Base-by-base conservation (phyloP, 78 protist genomes). In the Dictyostelium firmibasis region DNA sequence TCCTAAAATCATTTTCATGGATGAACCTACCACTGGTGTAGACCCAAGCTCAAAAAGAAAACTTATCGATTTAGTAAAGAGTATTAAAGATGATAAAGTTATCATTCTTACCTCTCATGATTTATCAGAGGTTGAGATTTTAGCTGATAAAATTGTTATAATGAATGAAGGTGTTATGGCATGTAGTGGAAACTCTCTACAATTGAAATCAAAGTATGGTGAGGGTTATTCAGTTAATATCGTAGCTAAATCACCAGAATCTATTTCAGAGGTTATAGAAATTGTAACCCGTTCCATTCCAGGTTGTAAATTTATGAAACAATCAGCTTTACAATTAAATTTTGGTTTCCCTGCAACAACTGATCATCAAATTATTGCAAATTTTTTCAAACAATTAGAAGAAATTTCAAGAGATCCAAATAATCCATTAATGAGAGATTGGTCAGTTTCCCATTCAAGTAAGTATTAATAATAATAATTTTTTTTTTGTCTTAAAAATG, bases 71-170 rank as follows among this genome's bases (percentile, higher is more conserved):
- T 20, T 96, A 43, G 50, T 97, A 4, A 41, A 84, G 16, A 16
- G 41, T 2, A 70, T 86, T 23, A 76, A 69, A 44, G 83, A 88
- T 0, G 93, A 94, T 33, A 70, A 76, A 23, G 91, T 91, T 31
- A 35, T 97, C 9, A 84, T 98, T 35, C 74, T 98, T n/a, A 98
- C 99, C n/a, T 79, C 97, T 1, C 96, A 93, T 31, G 69, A 97
- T 92, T 67, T 91, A 87, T 47, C 96, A 76, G 98, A 98, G 77
- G 86, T 98, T 7, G 94, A 88, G 16, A 81, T 87, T 25, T 97
- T 99, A n/a, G 98, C 98, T 23, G 98, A 98, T 77, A 57, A 96
- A 62, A 96, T 99, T 29, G 98, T 96, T 70, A 98, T 99, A 74
- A 98, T 99, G 99, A 31, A 95, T 36, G 79, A 91, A 33, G 99